These are phyloP conservation scores for Pseudonectria foliicola DNA, from an alignment of 2,329 filamentous ascomycete species.

Conservation along the genomic window DNA sequence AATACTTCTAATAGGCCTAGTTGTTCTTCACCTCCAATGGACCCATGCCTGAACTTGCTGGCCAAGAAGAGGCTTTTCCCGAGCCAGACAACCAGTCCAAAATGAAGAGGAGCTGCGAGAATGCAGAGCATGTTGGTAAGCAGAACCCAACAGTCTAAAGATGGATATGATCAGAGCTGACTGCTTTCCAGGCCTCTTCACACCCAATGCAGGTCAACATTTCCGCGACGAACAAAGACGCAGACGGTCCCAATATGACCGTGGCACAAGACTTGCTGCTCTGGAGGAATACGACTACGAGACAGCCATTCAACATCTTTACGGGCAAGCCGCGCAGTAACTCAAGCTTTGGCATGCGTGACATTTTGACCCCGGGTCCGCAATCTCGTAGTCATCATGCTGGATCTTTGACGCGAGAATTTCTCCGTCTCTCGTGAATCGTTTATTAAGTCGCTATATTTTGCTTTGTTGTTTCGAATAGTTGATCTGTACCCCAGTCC, in stretches of 20 bases:
- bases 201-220: slow-evolving; percentile 68
- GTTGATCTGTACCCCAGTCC: slow-evolving; percentile 9
- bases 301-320: slow-evolving; percentile 33
- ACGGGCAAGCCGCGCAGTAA: slow-evolving; percentile 16
- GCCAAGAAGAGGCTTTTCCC: slow-evolving; percentile 70
- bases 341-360: slow-evolving; percentile 6
- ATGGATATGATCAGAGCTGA: not conserved
- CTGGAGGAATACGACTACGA: slow-evolving; percentile 56
- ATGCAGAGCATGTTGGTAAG: slow-evolving; percentile 75
- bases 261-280: slow-evolving; percentile 67
- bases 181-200: slow-evolving; percentile 61
- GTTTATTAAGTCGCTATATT: slow-evolving; percentile 15
- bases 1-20: slow-evolving; percentile 23
- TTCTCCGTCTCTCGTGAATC: slow-evolving; percentile 10
- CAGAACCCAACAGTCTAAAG: slow-evolving; percentile 12
- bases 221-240: slow-evolving; percentile 69
- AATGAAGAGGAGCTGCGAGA: slow-evolving; percentile 80
- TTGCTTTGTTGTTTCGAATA: slow-evolving; percentile 14
- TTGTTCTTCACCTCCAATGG: slow-evolving; percentile 46
- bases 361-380: slow-evolving; percentile 13
- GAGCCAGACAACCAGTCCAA: slow-evolving; percentile 78
- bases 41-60: slow-evolving; percentile 46
- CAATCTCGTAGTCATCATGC: slow-evolving; percentile 9
- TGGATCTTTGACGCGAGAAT: slow-evolving; percentile 9
- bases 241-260: slow-evolving; percentile 71